Evolutionary conservation across 208 protist species (phyloP).

Genomic region (Porcisia deanei): DNA sequence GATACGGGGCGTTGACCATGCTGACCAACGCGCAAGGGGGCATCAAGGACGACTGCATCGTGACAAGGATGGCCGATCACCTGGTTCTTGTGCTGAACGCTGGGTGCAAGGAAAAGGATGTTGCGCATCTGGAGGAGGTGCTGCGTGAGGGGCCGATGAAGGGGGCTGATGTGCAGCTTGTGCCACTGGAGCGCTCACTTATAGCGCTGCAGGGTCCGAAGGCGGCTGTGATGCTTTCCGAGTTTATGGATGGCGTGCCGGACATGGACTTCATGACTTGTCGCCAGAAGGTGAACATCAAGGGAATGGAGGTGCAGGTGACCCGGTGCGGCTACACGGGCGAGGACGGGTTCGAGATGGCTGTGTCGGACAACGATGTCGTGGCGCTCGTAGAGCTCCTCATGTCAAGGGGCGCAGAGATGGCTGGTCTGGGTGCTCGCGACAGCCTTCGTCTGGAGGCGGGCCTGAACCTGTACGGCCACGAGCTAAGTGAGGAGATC

Average conservation of each 20-base stretch:
- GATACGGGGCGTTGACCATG: slow-evolving; percentile 79
- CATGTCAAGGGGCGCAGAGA: slow-evolving; percentile 42
- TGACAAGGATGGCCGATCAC: slow-evolving; percentile 89
- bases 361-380: slow-evolving; percentile 46
- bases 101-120: slow-evolving; percentile 95
- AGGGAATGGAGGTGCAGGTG: slow-evolving; percentile 55
- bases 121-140: slow-evolving; percentile 74
- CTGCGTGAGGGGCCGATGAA: slow-evolving; percentile 42
- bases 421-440: slow-evolving; percentile 94
- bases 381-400: slow-evolving; percentile 61
- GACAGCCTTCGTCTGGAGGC: slow-evolving; percentile 97
- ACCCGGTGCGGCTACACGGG: slow-evolving; percentile 98
- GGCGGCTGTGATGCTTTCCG: slow-evolving; percentile 59
- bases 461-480: slow-evolving; percentile 98
- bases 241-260: slow-evolving; percentile 29
- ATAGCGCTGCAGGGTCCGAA: slow-evolving; percentile 95
- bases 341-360: slow-evolving; percentile 99
- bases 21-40: slow-evolving; percentile 94
- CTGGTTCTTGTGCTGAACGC: slow-evolving; percentile 97
- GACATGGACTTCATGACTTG: slow-evolving; percentile 89
- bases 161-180: slow-evolving; percentile 79
- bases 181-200: slow-evolving; percentile 77
- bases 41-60: slow-evolving; percentile 96
- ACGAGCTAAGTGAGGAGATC: slow-evolving; percentile 95
- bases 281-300: slow-evolving; percentile 40